Base-by-base conservation (phyloP, 345 rosid genomes). In the Clarkia xantiana region DNA sequence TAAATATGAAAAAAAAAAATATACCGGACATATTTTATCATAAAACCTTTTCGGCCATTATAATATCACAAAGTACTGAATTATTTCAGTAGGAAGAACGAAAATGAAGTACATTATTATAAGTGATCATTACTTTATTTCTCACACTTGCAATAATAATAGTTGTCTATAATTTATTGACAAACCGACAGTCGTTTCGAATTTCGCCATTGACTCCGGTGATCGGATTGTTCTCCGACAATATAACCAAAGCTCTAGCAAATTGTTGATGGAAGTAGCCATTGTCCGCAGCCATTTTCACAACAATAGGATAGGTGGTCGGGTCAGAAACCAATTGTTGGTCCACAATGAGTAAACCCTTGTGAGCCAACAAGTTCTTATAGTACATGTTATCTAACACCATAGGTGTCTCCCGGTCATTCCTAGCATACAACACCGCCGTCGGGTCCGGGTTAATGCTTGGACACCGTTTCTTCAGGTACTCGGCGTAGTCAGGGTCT, bases 351-450 rank as follows among this genome's bases (percentile, higher is more conserved):
- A 82, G 80, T 7, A 90, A 64, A 3, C 95, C 97, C 60, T 77
- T 82, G 68, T 80, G 64, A 3, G 70, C 65, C 70, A 80, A 47
- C 20, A 82, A 20, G 61, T 76, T 71, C 67, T 76, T 79, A 70
- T 75, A 77, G 70, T 85, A 90, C 57, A 61, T 40, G 60, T 90
- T 90, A 61, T 85, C 95, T 17, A 85, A 60, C 56, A 77, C 58
- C 94, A 90, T 85, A 0, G 97, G 94, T 0, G 95, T 90, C 63
- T 77, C 78, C 0, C 72, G 62, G 63, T 90, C 91, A 22, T 78
- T 82, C 56, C 95, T 72, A 10, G 88, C 61, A 40, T 89, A 85
- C 18, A 67, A 29, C 36, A 85, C 94, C 0, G 56, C 75, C 1
- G 57, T 56, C 7, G 87, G 85, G 40, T 75, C 67, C 0, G 90